These are phyloP conservation scores for Cercospora beticola DNA, from an alignment of 2,329 filamentous ascomycete species.

Conservation along the genomic window DNA sequence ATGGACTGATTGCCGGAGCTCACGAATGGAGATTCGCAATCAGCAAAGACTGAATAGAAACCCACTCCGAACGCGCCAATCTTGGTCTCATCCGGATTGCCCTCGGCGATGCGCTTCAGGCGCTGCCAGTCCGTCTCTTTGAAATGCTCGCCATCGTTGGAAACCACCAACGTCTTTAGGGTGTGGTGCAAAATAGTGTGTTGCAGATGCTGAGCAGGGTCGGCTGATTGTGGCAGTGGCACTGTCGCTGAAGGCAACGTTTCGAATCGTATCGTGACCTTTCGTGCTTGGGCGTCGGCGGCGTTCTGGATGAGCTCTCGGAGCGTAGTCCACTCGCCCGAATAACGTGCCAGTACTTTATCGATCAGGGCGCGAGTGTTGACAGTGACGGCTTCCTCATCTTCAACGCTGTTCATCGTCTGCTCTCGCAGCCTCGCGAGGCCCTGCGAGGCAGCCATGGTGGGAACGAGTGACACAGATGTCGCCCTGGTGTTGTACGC, in stretches of 20 bases:
- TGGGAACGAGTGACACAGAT: not conserved
- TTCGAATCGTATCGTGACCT: slow-evolving; percentile 88
- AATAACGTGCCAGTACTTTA: slow-evolving; percentile 94
- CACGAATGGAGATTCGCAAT: slow-evolving; percentile 96
- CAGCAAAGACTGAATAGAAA: slow-evolving; percentile 97
- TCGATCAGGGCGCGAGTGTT: slow-evolving; percentile 96
- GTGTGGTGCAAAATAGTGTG: slow-evolving; percentile 85
- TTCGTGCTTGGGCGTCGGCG: slow-evolving; percentile 90
- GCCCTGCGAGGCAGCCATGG: slow-evolving; percentile 30
- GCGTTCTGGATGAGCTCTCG: slow-evolving; percentile 97
- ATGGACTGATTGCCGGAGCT: slow-evolving; percentile 90
- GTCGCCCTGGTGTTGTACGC: not conserved
- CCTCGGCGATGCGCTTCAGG: slow-evolving; percentile 95
- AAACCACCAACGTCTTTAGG: slow-evolving; percentile 79
- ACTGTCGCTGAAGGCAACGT: slow-evolving; percentile 79
- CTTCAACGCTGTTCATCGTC: slow-evolving; percentile 79
- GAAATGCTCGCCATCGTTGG: slow-evolving; percentile 89
- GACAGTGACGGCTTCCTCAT: slow-evolving; percentile 96
- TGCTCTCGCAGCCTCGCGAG: slow-evolving; percentile 67
- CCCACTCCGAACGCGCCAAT: slow-evolving; percentile 98
- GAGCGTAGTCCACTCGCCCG: slow-evolving; percentile 84
- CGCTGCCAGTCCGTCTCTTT: slow-evolving; percentile 88
- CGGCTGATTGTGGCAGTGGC: slow-evolving; percentile 64
- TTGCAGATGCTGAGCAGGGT: slow-evolving; percentile 71
- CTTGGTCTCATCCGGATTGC: slow-evolving; percentile 97